Percentiles rank a stretch among this genome's conserved stretches.
These are phyloP conservation scores for Metschnikowia sp. DNA, from an alignment of 805 yeast genomes.

Conservation along the genomic window DNA sequence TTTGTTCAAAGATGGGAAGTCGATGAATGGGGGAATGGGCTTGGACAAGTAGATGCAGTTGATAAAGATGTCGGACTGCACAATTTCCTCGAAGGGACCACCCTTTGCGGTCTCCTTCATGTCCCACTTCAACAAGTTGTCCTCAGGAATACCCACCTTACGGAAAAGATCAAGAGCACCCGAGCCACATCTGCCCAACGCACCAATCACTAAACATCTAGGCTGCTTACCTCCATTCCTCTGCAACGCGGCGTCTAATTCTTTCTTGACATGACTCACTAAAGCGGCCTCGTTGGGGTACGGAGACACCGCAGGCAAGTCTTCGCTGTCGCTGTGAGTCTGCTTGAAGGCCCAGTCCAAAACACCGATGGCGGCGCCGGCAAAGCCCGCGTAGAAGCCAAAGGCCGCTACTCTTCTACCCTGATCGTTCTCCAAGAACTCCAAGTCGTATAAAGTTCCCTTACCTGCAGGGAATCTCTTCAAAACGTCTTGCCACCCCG, in stretches of 20 bases:
- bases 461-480: constrained; percentile 86
- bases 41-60: constrained; percentile 93
- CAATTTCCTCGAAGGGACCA: constrained; percentile 95
- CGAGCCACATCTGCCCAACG: constrained; percentile 97
- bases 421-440: constrained; percentile 86
- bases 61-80: constrained; percentile 81
- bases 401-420: constrained; percentile 99
- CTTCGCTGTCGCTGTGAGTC: constrained; percentile 59
- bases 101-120: constrained; percentile 95
- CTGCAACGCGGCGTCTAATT: constrained; percentile 52
- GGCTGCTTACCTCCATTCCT: constrained; percentile 67
- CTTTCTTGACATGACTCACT: constrained; percentile 64
- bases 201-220: constrained; percentile 87
- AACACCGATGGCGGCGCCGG: constrained; percentile 97
- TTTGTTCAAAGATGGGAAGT: constrained; percentile 61
- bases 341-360: constrained; percentile 94
- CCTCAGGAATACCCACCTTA: constrained; percentile 85
- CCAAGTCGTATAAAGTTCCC: constrained; percentile 89
- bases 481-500: constrained; percentile 92
- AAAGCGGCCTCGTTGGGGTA: constrained; percentile 76
- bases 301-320: constrained; percentile 77
- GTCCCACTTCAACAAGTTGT: constrained; percentile 88
- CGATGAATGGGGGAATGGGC: constrained; percentile 91
- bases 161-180: constrained; percentile 87
- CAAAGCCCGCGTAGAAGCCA: constrained; percentile 99